phyloP scores from a whole-genome alignment of 441 rosid species.

The Euphorbia celastroides region DNA sequence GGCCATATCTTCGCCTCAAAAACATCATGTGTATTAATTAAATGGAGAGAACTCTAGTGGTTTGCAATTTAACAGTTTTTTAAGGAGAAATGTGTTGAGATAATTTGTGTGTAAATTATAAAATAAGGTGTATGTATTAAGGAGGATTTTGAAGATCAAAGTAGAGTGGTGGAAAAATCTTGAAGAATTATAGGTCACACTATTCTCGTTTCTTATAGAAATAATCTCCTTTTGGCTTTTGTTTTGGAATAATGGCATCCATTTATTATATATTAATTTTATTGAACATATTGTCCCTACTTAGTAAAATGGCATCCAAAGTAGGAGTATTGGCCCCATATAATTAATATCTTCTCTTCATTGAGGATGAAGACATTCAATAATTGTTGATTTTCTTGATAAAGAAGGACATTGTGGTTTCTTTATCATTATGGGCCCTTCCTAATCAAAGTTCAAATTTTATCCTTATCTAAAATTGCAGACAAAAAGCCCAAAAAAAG shows the following conservation, averaged over 20 bases:
- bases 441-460: neutral
- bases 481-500: neutral
- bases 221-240: neutral
- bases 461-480: no score
- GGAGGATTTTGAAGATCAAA: neutral
- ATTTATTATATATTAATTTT: neutral
- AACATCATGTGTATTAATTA: neutral
- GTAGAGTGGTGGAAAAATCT: neutral
- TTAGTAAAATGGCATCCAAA: slow-evolving; percentile 11
- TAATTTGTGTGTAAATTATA: no score
- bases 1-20: neutral
- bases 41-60: neutral
- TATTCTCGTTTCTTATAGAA: neutral
- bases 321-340: neutral
- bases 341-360: neutral
- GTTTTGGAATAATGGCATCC: slow-evolving; percentile 1
- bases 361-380: neutral
- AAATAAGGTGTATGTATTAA: no score
- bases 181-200: neutral
- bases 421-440: neutral
- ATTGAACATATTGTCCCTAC: slow-evolving; percentile 9
- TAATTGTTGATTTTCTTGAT: neutral
- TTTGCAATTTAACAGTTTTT: neutral
- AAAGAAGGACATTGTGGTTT: neutral
- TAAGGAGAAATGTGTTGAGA: neutral